These are phyloP conservation scores for Saprolegnia diclina DNA, from an alignment of 352 stramenopile genomes.

Conservation along the genomic window DNA sequence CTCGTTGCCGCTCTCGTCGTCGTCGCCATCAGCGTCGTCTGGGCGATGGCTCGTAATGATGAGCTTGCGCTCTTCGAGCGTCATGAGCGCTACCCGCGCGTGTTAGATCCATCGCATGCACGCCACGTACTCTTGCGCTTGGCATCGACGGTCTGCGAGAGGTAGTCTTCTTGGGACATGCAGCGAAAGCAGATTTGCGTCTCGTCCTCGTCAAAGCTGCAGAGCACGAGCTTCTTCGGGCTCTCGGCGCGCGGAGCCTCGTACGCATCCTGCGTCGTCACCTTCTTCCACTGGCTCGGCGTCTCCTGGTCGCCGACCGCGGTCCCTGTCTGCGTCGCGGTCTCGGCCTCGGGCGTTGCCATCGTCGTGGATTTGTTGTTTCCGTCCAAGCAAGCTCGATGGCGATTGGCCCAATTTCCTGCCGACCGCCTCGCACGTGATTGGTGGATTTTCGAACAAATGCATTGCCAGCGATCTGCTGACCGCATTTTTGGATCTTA, in stretches of 20 bases:
- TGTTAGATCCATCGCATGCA: constrained; percentile 5
- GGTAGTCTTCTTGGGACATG: constrained; percentile 42
- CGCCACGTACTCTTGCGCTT: constrained; percentile 42
- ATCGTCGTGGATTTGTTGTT: background rate
- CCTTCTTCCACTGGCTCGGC: constrained; percentile 40
- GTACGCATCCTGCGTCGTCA: constrained; percentile 31
- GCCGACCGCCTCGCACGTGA: too few species aligned
- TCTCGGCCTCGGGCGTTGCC: background rate
- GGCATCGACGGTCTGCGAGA: background rate
- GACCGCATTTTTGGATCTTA: too few species aligned
- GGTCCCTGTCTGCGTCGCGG: constrained; percentile 30
- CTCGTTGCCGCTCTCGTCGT: constrained; percentile 21
- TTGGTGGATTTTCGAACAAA: too few species aligned
- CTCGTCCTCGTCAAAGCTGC: constrained; percentile 60
- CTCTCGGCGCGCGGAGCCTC: constrained; percentile 27
- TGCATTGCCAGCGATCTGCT: too few species aligned
- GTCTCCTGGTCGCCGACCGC: constrained; percentile 58
- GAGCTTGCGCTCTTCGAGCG: constrained; percentile 30
- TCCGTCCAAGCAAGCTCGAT: background rate
- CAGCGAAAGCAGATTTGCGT: constrained; percentile 73
- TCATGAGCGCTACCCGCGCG: constrained; percentile 31
- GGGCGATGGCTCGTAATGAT: background rate
- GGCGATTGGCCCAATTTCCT: background rate
- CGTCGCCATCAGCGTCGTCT: background rate
- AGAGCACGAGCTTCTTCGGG: constrained; percentile 28